Base-by-base conservation (phyloP, 2,329 filamentous ascomycete genomes). In the Colletotrichum tofieldiae region DNA sequence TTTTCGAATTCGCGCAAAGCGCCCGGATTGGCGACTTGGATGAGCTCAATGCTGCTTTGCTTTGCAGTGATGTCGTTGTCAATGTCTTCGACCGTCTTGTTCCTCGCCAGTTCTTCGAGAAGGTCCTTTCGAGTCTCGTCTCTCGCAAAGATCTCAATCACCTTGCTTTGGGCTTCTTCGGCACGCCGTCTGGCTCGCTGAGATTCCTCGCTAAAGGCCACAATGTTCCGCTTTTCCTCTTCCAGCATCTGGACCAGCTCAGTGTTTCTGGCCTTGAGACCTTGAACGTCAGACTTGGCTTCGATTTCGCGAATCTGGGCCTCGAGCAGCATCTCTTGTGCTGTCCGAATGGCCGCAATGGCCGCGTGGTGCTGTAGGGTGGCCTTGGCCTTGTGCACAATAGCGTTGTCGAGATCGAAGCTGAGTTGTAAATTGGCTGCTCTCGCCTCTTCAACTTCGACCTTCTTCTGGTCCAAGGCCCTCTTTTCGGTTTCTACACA, bases 1-100 rank as follows among this genome's bases (percentile, higher is more conserved):
- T 89, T 86, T 80, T 96, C 93, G 78, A 92, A 98, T 76, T 97
- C 93, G 66, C 89, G 88, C 65, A 98, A 88, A 29, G 94, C 89
- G 67, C 91, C 89, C 4, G 91, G 92, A 76, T 95, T 94, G 47
- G 93, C 93, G 49, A 91, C 92, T 70, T 95, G 92, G 65, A 96
- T 93, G 74, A 96, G 89, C 71, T 95, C 93, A 3, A 98, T 89
- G 72, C 93, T 92, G 32, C 93, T 91, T 73, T 90, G 87, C 79
- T 95, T 92, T 0, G 92, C 91, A 29, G 91, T 87, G 61, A 98
- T 93, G 72, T 97, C 92, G 12, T 89, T 86, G 37, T 93, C 88
- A 8, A 98, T 84, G 3, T 92, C 88, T 59, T 93, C 91, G 0
- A 88, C 77, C 1, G 86, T 88, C 78, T 89, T 89, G 4, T 83